phyloP scores from a whole-genome alignment of 208 protist genomes.

The Trichomonas vaginalis region DNA sequence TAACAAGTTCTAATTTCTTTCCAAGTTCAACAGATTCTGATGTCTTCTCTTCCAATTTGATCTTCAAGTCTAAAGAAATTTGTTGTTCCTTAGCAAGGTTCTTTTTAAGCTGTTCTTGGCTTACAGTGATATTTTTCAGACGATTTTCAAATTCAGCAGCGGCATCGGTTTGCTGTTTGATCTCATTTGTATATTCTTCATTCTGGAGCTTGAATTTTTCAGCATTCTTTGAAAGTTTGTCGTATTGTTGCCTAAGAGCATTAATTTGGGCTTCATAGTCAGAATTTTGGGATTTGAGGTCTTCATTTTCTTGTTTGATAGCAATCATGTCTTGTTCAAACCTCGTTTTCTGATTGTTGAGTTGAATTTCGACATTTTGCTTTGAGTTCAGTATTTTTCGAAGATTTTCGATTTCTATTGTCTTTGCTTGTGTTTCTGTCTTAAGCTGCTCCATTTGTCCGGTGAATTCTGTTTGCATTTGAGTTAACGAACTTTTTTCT shows the following conservation, averaged over 20 bases:
- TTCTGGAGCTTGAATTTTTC: neutral
- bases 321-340: neutral
- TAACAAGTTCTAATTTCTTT: neutral
- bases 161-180: neutral
- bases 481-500: neutral
- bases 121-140: neutral
- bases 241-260: neutral
- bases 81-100: neutral
- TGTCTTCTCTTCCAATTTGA: neutral
- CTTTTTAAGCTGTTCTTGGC: neutral
- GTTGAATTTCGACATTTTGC: neutral
- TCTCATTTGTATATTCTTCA: neutral
- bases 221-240: neutral
- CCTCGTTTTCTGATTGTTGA: neutral
- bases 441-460: neutral
- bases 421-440: neutral
- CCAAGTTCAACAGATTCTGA: neutral
- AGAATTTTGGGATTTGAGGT: neutral
- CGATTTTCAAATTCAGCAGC: neutral
- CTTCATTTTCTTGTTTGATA: neutral
- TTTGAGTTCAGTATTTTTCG: neutral
- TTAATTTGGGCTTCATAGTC: neutral
- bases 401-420: too few relatives aligned
- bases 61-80: neutral
- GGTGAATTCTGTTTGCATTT: neutral